Conservation (phyloP, 139 green algal genomes). For the Dunaliella sp. region DNA sequence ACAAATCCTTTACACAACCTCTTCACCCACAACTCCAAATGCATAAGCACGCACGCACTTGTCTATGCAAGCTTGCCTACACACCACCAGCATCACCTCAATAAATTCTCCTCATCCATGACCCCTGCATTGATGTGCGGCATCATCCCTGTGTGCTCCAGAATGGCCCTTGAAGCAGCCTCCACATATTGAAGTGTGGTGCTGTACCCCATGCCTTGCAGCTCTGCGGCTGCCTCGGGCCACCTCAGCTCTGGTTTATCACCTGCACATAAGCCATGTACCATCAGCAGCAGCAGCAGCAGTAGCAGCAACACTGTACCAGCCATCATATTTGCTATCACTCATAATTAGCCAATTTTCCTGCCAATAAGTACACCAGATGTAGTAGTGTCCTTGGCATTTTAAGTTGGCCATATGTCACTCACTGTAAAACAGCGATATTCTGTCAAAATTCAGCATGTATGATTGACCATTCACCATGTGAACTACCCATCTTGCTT, state of each 20-base stretch:
- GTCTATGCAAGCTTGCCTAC: too few relatives aligned
- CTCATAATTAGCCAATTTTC: background rate
- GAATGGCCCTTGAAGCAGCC: slow-evolving; percentile 37
- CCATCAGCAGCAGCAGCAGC: background rate
- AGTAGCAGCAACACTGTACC: background rate
- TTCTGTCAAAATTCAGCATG: too few relatives aligned
- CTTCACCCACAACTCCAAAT: too few relatives aligned
- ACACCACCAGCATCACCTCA: too few relatives aligned
- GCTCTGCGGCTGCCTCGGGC: slow-evolving; percentile 63
- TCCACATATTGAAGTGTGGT: slow-evolving; percentile 79
- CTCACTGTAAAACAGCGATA: too few relatives aligned
- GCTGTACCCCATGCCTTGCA: slow-evolving; percentile 60
- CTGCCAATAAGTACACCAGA: background rate
- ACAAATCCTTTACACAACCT: too few relatives aligned
- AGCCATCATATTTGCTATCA: background rate
- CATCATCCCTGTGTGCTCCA: slow-evolving; percentile 67
- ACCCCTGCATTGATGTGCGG: slow-evolving; percentile 88
- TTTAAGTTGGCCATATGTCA: too few relatives aligned
- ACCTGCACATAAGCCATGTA: slow-evolving; percentile 34
- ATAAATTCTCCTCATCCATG: slow-evolving; percentile 44
- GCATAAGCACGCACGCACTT: too few relatives aligned
- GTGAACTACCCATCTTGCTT: too few relatives aligned
- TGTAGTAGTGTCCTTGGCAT: too few relatives aligned
- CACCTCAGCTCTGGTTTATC: slow-evolving; percentile 85
- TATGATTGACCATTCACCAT: too few relatives aligned